These are phyloP conservation scores for Naegleria fowleri DNA, from an alignment of 208 protist genomes.

Conservation along the genomic window DNA sequence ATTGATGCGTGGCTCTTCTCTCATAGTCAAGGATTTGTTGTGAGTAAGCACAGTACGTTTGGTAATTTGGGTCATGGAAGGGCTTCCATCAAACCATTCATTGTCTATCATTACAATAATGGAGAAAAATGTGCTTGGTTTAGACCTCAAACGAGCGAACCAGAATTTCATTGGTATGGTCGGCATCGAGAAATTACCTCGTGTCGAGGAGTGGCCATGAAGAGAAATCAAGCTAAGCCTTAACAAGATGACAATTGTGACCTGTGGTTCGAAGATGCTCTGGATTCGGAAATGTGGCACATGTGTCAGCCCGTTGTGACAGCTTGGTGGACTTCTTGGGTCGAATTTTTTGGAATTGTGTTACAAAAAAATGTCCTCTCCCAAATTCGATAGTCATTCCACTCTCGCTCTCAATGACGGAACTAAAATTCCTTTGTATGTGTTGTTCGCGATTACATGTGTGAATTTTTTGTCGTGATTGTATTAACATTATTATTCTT, in stretches of 20 bases:
- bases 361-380: neutral
- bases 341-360: too few species aligned
- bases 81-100: neutral
- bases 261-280: too few species aligned
- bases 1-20: neutral
- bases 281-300: too few species aligned
- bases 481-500: neutral
- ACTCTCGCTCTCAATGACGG: constrained; percentile 29
- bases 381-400: neutral
- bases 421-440: constrained; percentile 61
- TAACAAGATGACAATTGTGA: too few species aligned
- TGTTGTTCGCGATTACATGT: neutral
- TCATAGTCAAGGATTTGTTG: neutral
- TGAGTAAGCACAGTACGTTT: neutral
- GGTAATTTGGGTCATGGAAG: neutral
- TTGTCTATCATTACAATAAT: neutral
- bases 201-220: neutral
- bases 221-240: neutral
- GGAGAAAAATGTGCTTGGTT: neutral
- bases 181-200: neutral
- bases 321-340: too few species aligned
- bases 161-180: constrained; percentile 11
- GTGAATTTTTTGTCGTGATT: neutral
- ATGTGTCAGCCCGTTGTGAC: too few species aligned
- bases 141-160: neutral